Percentiles rank a stretch among this genome's conserved stretches.
Conservation (phyloP, 2,329 filamentous ascomycete genomes). For the Fonsecaea nubica region DNA sequence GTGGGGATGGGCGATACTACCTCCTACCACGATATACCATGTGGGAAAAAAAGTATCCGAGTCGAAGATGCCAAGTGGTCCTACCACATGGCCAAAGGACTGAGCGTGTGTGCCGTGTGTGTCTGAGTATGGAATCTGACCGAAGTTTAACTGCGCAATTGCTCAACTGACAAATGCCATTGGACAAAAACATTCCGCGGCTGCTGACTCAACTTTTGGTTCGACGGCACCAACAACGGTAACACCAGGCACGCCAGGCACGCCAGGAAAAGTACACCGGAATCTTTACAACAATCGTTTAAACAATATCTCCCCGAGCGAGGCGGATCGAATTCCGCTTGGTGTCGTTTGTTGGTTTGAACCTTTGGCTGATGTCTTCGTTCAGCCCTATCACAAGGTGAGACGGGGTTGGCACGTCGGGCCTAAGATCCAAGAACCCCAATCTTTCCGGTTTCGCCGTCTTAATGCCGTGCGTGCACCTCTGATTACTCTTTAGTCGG, state of each 20-base stretch:
- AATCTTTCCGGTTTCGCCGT: neutral
- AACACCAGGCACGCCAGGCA: no score
- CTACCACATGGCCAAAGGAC: no score
- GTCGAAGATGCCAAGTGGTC: no score
- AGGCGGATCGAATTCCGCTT: slow-evolving; percentile 1
- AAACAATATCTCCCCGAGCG: neutral
- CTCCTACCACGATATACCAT: no score
- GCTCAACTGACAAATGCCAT: neutral
- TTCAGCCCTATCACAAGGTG: neutral
- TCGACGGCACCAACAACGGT: no score
- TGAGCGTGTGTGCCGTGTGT: no score
- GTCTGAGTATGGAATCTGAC: neutral
- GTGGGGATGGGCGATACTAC: no score
- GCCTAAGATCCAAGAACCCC: neutral
- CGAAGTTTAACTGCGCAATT: neutral
- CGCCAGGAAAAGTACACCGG: no score
- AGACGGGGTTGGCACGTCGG: neutral
- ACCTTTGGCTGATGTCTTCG: neutral
- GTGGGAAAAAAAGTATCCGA: no score
- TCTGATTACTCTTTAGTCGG: neutral
- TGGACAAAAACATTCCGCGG: neutral
- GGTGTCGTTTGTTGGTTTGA: neutral
- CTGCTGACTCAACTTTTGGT: slow-evolving; percentile 2
- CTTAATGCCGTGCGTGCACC: neutral
- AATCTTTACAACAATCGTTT: no score